Evolutionary conservation across 2,329 filamentous ascomycete species (phyloP).

Genomic region (Beauveria asiatica): DNA sequence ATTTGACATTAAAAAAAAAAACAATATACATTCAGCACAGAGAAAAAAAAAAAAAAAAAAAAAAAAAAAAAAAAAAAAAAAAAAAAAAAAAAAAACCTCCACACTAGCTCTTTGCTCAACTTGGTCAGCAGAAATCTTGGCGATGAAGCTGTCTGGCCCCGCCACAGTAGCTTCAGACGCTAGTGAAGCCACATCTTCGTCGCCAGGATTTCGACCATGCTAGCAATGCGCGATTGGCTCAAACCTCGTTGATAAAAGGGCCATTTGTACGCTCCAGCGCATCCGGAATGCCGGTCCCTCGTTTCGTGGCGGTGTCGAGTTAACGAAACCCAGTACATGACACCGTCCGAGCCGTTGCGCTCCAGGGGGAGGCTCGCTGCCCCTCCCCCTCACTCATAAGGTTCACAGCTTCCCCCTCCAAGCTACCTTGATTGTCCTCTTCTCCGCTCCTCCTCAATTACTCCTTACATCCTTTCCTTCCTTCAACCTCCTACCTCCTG

Average conservation of each 20-base stretch:
- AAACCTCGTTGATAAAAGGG: not conserved
- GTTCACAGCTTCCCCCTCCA: not conserved
- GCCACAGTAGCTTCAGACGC: not conserved
- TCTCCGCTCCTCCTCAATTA: not conserved
- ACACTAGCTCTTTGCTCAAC: not conserved
- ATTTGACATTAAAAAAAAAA: too few relatives aligned
- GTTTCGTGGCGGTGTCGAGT: constrained; percentile 1
- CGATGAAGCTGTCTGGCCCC: constrained; percentile 1
- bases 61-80: not conserved
- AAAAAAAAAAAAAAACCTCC: not conserved
- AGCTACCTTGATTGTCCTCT: not conserved
- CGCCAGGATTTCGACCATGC: not conserved
- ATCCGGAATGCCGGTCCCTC: not conserved
- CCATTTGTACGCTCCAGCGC: not conserved
- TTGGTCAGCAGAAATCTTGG: not conserved
- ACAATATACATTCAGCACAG: fast-evolving
- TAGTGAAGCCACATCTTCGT: not conserved
- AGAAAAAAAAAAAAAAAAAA: not conserved
- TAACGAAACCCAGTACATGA: not conserved
- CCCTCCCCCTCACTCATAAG: not conserved
- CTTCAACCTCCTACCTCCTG: too few relatives aligned
- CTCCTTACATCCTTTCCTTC: not conserved
- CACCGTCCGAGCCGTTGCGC: too few relatives aligned
- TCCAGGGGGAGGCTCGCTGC: not conserved
- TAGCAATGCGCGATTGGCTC: not conserved